Base-by-base conservation (phyloP, 1,284 basidiomycete species). In the Ceratobasidium sp. region DNA sequence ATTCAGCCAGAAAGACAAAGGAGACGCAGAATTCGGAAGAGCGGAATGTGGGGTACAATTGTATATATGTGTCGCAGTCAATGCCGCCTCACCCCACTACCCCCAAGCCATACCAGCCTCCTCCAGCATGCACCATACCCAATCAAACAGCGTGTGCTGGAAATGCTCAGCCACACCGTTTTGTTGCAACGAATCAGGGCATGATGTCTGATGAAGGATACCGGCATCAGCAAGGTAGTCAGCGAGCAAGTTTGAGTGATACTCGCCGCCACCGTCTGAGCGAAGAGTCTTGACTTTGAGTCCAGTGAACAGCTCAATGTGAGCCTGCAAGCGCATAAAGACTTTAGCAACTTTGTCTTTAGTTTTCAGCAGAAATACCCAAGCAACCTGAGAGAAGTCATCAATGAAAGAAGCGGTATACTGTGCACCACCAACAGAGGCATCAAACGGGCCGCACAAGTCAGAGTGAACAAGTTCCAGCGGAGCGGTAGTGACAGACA, bases 221-320 rank as follows among this genome's bases (percentile, higher is more conserved):
- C 83, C 83, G 18, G 71, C 20, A 16, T 75, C 55, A 10, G 10
- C 27, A 14, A 81, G 77, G 70, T 68, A 82, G 6, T 74, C 60
- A 10, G 18, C 12, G 23, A 81, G 79, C 0, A 57, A 76, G 2
- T 68, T 77, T 1, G 55, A 78, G 0, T 80, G 71, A 71, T 81
- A 85, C 77, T 85, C 83, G 3, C 82, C 82, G 27, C 84, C 84
- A 41, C 84, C 82, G 79, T 86, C 83, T 41, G 81, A 78, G 1
- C 82, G 78, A 3, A 85, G 33, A 7, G 55, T 70, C 62, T 82
- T 81, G 50, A 83, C 62, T 48, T 77, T 80, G 18, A n/a, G 10
- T 0, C 81, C 81, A 16, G 80, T 80, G 30, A 79, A 69, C 41
- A 78, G 81, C 68, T 84, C 81, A 7, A 80, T 79, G 27, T 50